Evolutionary conservation across 2,329 filamentous ascomycete genomes (phyloP).

Genomic region (Xenoacremonium recifei): DNA sequence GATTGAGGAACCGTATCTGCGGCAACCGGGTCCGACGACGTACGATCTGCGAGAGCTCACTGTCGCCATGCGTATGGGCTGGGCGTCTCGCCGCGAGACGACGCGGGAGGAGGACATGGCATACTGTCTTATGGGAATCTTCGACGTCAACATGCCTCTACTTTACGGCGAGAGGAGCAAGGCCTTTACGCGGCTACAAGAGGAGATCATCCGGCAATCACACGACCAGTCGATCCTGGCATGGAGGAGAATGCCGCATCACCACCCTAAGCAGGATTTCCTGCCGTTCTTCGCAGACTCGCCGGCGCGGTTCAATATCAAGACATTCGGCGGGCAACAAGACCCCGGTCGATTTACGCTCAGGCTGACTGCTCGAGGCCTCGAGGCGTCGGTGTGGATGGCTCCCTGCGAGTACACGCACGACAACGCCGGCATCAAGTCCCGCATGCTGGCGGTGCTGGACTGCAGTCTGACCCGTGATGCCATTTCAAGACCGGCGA

Average conservation of each 20-base stretch:
- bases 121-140: constrained; percentile 35
- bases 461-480: constrained; percentile 26
- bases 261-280: constrained; percentile 9
- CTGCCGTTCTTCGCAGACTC: constrained; percentile 24
- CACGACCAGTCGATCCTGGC: constrained; percentile 36
- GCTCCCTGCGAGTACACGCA: constrained; percentile 21
- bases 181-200: constrained; percentile 33
- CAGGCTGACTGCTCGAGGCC: constrained; percentile 19
- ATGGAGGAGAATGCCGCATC: constrained; percentile 15
- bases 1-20: constrained; percentile 19
- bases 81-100: constrained; percentile 32
- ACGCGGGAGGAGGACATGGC: constrained; percentile 30
- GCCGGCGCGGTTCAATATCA: constrained; percentile 23
- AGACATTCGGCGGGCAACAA: constrained; percentile 24
- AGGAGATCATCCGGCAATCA: constrained; percentile 32
- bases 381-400: constrained; percentile 26
- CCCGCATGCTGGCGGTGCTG: constrained; percentile 23
- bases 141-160: constrained; percentile 34
- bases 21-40: constrained; percentile 16
- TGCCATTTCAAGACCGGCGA: constrained; percentile 23
- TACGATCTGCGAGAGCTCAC: constrained; percentile 21
- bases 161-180: constrained; percentile 34
- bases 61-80: constrained; percentile 33
- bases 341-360: constrained; percentile 20
- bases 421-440: not conserved